Evolutionary conservation across 345 rosid genomes (phyloP).

Genomic region (Lepidium africanum): DNA sequence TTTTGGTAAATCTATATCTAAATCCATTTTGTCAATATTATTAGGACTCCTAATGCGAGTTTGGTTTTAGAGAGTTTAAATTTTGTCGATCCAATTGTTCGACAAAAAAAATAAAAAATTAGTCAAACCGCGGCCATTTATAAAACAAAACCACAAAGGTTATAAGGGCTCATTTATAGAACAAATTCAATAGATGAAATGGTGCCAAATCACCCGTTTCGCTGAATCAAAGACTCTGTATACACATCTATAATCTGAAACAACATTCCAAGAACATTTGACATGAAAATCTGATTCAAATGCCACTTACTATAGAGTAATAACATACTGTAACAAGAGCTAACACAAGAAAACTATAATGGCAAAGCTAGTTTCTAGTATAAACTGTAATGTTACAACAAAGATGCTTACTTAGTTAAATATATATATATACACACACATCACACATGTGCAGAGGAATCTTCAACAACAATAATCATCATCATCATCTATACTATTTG

Average conservation of each 20-base stretch:
- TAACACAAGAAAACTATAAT: not conserved
- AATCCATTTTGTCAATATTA: too few species aligned
- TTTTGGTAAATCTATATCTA: too few species aligned
- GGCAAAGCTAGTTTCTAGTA: not conserved
- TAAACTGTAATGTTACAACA: slow-evolving; percentile 2
- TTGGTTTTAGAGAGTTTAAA: too few species aligned
- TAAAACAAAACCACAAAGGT: too few species aligned
- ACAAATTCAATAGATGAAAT: not conserved
- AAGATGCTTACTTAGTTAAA: not conserved
- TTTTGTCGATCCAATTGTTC: too few species aligned
- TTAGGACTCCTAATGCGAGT: too few species aligned
- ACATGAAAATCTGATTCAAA: not conserved
- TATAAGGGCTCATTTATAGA: too few species aligned
- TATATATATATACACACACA: not conserved
- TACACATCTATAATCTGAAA: not conserved
- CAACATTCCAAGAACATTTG: not conserved
- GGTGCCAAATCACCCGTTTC: not conserved
- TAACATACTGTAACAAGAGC: not conserved
- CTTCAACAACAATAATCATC: not conserved
- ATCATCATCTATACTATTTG: not conserved
- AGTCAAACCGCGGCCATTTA: too few species aligned
- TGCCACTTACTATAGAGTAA: not conserved
- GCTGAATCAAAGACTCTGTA: not conserved
- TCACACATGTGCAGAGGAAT: not conserved
- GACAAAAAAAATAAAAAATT: too few species aligned